These are phyloP conservation scores for Scheffersomyces titani DNA, from an alignment of 1,139 yeast genomes.

Conservation along the genomic window DNA sequence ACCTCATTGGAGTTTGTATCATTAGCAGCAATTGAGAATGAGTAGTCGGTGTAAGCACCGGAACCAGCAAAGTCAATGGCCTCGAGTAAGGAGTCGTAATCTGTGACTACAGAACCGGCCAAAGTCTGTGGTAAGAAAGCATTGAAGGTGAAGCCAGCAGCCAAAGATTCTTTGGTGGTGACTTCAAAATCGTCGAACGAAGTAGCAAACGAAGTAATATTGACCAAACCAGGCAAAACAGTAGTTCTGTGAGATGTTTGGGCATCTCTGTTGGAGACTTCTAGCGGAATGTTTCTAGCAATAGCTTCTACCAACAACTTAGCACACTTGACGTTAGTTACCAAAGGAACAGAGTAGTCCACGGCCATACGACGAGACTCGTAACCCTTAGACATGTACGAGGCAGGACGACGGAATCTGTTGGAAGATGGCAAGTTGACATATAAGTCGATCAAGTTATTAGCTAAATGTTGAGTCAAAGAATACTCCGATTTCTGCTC, in stretches of 20 bases:
- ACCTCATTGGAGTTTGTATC: conserved; percentile 65
- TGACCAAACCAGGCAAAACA: conserved; percentile 83
- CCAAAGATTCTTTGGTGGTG: conserved; percentile 70
- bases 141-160: conserved; percentile 87
- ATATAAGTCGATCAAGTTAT: conserved; percentile 93
- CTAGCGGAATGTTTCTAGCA: conserved; percentile 67
- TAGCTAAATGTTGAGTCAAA: conserved; percentile 93
- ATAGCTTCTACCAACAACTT: conserved; percentile 93
- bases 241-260: conserved; percentile 88
- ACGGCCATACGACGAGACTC: conserved; percentile 99
- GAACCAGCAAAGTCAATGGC: conserved; percentile 60
- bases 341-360: conserved; percentile 95
- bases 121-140: conserved; percentile 75
- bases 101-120: conserved; percentile 64
- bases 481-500: conserved; percentile 92
- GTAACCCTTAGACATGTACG: conserved; percentile 96
- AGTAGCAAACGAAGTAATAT: conserved; percentile 80
- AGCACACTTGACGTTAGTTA: conserved; percentile 97
- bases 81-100: conserved; percentile 61
- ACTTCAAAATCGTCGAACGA: conserved; percentile 63
- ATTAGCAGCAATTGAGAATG: conserved; percentile 82
- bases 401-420: conserved; percentile 98
- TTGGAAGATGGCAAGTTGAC: conserved; percentile 95
- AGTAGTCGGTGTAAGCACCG: conserved; percentile 77
- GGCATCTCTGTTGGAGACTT: conserved; percentile 77